Conservation (phyloP, 306 rosid genomes). For the Neltuma alba region DNA sequence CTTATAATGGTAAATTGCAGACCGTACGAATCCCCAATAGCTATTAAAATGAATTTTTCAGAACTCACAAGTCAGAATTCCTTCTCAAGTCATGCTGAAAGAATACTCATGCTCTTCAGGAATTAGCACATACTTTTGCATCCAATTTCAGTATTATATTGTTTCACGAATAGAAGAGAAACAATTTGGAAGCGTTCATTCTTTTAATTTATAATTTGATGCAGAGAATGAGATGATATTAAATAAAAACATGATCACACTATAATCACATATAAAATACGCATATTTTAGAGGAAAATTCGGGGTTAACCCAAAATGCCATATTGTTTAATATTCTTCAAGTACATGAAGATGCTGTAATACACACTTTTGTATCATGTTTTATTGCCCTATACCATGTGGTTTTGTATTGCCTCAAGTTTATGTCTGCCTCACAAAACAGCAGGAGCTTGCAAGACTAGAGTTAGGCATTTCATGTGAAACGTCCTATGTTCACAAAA, state of each 20-base stretch:
- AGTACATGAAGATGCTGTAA: not conserved
- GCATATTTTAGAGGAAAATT: not conserved
- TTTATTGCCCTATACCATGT: not conserved
- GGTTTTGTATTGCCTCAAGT: not conserved
- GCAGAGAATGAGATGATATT: not conserved
- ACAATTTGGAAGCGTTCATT: not conserved
- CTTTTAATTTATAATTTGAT: not conserved
- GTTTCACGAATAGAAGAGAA: not conserved
- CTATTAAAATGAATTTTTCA: not conserved
- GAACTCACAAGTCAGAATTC: not conserved
- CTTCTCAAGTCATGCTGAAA: not conserved
- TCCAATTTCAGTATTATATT: not conserved
- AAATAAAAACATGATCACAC: not conserved
- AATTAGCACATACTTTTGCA: not conserved
- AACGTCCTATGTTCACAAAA: not conserved
- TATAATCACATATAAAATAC: not conserved
- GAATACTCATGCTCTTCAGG: not conserved
- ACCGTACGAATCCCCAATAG: not conserved
- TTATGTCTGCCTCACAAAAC: not conserved
- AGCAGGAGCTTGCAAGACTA: not conserved
- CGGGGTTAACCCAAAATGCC: not conserved
- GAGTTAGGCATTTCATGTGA: not conserved
- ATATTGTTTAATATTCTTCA: not conserved
- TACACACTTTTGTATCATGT: not conserved
- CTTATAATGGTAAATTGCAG: not conserved